Percentiles rank a stretch among this genome's conserved stretches.
These are phyloP conservation scores for Diaporthe sp. DNA, from an alignment of 2,329 filamentous ascomycete species.

Conservation along the genomic window DNA sequence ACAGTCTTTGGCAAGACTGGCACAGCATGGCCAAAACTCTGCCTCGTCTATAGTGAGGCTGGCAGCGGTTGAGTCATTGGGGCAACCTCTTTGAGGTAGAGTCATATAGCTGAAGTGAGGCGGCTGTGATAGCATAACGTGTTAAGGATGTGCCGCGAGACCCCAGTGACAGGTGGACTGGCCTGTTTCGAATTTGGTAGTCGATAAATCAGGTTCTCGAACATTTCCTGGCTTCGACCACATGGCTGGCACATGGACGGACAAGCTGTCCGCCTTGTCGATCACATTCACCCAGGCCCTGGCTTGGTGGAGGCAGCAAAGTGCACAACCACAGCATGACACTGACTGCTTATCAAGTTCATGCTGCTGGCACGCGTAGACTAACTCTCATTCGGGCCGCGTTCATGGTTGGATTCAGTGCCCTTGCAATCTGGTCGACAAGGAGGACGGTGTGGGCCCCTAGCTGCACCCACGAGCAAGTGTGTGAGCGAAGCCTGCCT, in stretches of 20 bases:
- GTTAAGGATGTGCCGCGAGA: neutral
- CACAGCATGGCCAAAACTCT: neutral
- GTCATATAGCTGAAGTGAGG: neutral
- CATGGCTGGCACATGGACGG: conserved; percentile 36
- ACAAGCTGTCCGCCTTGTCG: conserved; percentile 22
- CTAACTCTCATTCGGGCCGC: neutral
- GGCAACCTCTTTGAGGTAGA: neutral
- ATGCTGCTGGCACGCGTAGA: conserved; percentile 1
- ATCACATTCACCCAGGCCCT: conserved; percentile 1
- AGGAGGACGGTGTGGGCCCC: neutral
- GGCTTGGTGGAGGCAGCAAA: neutral
- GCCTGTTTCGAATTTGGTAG: conserved; percentile 17
- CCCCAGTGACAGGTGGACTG: conserved; percentile 15
- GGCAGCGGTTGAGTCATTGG: conserved; percentile 9
- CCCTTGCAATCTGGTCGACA: neutral
- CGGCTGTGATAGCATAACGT: conserved; percentile 16
- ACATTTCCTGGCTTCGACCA: conserved; percentile 23
- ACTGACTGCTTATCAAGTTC: neutral
- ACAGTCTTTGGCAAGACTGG: neutral
- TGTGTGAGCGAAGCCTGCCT: conserved; percentile 11
- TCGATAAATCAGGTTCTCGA: neutral
- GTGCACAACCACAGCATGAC: neutral
- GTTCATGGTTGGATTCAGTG: neutral
- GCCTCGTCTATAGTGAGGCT: conserved; percentile 24
- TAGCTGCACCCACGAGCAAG: neutral